A percentile compares a stretch with the other conserved stretches of the same genome.
These are phyloP conservation scores for Apiotrichum sp. DNA, from an alignment of 1,284 basidiomycete genomes.

Conservation along the genomic window DNA sequence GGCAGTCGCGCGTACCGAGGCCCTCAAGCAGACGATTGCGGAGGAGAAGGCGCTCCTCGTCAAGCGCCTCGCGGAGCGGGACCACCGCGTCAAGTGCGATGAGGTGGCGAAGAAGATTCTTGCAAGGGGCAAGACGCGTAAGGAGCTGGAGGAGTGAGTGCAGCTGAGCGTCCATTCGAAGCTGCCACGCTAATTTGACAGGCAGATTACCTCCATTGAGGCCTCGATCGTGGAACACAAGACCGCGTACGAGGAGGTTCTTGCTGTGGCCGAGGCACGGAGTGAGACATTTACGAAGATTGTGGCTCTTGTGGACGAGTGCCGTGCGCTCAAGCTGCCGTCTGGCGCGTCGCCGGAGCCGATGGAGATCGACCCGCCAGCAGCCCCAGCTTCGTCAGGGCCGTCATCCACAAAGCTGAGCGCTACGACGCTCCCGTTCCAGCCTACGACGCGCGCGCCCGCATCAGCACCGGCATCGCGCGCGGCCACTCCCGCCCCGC, in stretches of 20 bases:
- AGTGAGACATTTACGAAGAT: constrained; percentile 32
- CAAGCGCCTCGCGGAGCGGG: constrained; percentile 24
- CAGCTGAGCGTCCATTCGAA: no score
- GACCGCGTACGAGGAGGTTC: constrained; percentile 18
- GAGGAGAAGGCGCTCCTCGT: constrained; percentile 31
- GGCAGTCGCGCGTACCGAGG: constrained; percentile 18
- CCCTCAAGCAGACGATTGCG: constrained; percentile 21
- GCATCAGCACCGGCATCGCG: constrained; percentile 7
- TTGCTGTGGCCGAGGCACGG: constrained; percentile 25
- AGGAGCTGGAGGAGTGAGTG: constrained; percentile 39
- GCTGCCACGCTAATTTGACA: constrained; percentile 6
- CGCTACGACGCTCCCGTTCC: constrained; percentile 28
- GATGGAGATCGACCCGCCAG: background rate
- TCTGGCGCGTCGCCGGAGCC: constrained; percentile 5
- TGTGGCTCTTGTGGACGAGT: constrained; percentile 30
- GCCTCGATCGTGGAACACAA: constrained; percentile 29
- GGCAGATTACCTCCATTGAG: constrained; percentile 30
- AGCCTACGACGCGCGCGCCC: constrained; percentile 14
- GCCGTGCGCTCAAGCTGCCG: constrained; percentile 29
- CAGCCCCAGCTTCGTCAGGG: background rate
- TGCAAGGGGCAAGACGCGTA: constrained; percentile 25
- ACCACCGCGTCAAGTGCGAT: constrained; percentile 36
- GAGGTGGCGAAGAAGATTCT: constrained; percentile 33
- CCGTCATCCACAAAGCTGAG: constrained; percentile 10
- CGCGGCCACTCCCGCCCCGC: no score